Base-by-base conservation (phyloP, 805 yeast genomes). In the Cyberlindnera subsufficiens region DNA sequence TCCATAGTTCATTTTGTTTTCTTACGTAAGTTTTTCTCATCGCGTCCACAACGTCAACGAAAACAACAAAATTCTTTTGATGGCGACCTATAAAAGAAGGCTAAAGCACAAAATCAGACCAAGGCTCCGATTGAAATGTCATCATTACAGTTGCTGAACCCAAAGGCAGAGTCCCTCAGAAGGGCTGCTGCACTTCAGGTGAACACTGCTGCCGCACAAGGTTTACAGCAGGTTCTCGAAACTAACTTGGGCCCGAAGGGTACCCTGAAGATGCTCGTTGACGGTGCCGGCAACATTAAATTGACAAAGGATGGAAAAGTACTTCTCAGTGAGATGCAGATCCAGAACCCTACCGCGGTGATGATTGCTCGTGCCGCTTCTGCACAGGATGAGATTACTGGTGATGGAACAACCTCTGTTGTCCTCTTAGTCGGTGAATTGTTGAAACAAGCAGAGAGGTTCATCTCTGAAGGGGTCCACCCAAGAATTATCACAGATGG, bases 311-410 rank as follows among this genome's bases (percentile, higher is more conserved):
- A 93, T 64, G 99, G 99, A 41, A 90, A 91, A 61, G 97, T 93
- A 7, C 70, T 93, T 43, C 71, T 93, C 46, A 78, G 86, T 33
- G 99, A 93, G 61, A 93, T 93, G 99, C 99, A 93, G 68, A 91
- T 91, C 65, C 93, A 86, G 62, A 81, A 85, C 49, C 95, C 95
- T 10, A 86, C 95, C 4, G 95, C 95, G 0, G 86, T 85, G 30
- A 79, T 85, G 86, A 85, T 85, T 67, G 96, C 99, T 3, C 77
- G 98, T 52, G 99, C 98, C 13, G 99, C 99, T 39, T 80, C 96
- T 37, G 97, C 99, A 0, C 99, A 93, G 67, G 99, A 93, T 64
- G 99, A 93, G 65, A 88, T 93, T 60, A 86, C 98, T n/a, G 99
- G 99, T 39, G 99, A 93, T 66, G 99, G 99, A 51, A 93, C 99